These are phyloP conservation scores for Colletotrichum cereale DNA, from an alignment of 2,329 filamentous ascomycete species.

Conservation along the genomic window DNA sequence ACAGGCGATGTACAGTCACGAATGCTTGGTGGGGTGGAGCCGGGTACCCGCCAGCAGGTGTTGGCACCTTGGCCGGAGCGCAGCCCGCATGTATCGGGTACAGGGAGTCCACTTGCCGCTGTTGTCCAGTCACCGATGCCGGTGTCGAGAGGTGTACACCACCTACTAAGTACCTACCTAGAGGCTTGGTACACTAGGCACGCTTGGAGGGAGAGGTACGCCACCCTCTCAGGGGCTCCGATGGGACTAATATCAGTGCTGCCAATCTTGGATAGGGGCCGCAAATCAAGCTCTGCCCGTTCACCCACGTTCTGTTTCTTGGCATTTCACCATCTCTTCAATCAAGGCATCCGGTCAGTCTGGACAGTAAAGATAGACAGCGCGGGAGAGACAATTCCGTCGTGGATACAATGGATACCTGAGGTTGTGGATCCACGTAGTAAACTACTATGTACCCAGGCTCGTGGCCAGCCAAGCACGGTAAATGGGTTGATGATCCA, in stretches of 20 bases:
- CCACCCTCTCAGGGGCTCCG: conserved; percentile 40
- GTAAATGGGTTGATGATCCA: neutral
- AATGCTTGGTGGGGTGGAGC: conserved; percentile 23
- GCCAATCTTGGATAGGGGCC: conserved; percentile 38
- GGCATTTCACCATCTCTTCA: conserved; percentile 33
- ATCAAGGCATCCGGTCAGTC: neutral
- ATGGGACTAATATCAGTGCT: conserved; percentile 41
- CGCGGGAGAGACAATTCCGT: neutral
- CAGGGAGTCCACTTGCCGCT: neutral
- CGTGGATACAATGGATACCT: neutral
- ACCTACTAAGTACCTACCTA: too few species aligned
- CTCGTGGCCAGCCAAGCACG: neutral
- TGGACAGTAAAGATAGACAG: neutral
- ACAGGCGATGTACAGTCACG: conserved; percentile 29
- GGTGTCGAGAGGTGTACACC: neutral
- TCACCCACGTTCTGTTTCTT: conserved; percentile 37
- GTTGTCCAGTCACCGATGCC: conserved; percentile 3
- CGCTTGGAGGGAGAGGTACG: conserved; percentile 7
- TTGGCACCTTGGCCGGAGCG: conserved; percentile 20
- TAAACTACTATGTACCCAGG: neutral
- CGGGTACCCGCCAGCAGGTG: conserved; percentile 8
- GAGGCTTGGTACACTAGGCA: too few species aligned
- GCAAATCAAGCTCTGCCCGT: conserved; percentile 40
- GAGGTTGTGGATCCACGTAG: neutral
- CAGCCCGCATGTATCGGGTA: conserved; percentile 31